A percentile compares a stretch with the other conserved stretches of the same genome.
Conservation (phyloP, 169 alveolate species). For the Plasmodium chabaudi region DNA sequence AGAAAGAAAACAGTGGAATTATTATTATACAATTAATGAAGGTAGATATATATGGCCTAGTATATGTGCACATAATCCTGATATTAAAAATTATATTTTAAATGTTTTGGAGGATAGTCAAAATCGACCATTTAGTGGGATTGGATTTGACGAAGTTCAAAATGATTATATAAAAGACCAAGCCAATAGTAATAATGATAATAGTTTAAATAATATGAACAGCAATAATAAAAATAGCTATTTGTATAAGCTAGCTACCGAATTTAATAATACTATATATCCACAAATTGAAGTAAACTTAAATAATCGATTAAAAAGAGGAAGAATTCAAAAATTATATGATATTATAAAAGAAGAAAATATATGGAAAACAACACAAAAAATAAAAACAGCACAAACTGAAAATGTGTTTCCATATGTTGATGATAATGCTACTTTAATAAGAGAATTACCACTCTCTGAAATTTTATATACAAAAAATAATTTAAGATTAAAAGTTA, state of each 20-base stretch:
- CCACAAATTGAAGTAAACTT: constrained; percentile 38
- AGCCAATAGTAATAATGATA: constrained; percentile 28
- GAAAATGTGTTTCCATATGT: constrained; percentile 86
- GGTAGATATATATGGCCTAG: constrained; percentile 83
- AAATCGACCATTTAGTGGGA: constrained; percentile 80
- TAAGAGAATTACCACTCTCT: constrained; percentile 77
- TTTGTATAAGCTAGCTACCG: constrained; percentile 58
- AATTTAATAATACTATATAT: constrained; percentile 51
- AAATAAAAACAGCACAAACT: constrained; percentile 76
- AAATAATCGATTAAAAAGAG: constrained; percentile 48
- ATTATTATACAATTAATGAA: constrained; percentile 80
- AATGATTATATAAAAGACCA: constrained; percentile 45
- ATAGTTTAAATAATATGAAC: not conserved
- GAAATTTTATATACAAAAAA: constrained; percentile 80
- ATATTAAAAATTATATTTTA: constrained; percentile 80
- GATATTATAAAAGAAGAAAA: constrained; percentile 77
- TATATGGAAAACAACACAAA: constrained; percentile 81
- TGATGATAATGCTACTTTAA: constrained; percentile 83
- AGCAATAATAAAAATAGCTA: constrained; percentile 35
- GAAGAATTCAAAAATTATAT: constrained; percentile 77
- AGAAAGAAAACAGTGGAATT: constrained; percentile 70
- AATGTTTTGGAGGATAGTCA: constrained; percentile 80
- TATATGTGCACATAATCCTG: constrained; percentile 77
- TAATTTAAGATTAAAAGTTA: constrained; percentile 79
- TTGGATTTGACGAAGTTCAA: constrained; percentile 75